These are phyloP conservation scores for Phytophthora hibernalis DNA, from an alignment of 352 stramenopile genomes.

Conservation along the genomic window DNA sequence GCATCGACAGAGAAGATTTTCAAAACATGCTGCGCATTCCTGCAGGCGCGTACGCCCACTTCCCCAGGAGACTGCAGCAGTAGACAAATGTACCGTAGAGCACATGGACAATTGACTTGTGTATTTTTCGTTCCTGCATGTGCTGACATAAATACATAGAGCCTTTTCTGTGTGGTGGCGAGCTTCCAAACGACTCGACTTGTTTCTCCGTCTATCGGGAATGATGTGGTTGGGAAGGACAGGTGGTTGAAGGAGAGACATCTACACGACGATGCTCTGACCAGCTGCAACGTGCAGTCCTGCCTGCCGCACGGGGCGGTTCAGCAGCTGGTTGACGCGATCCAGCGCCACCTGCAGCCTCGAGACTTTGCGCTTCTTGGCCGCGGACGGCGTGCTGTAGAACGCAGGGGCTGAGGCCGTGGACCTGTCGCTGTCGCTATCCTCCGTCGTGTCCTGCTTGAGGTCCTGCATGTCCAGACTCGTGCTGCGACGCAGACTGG, in stretches of 20 bases:
- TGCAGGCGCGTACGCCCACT: slow-evolving; percentile 55
- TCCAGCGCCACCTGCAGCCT: slow-evolving; percentile 69
- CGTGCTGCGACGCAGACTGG: slow-evolving; percentile 26
- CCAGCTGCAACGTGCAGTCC: slow-evolving; percentile 63
- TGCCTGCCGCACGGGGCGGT: slow-evolving; percentile 75
- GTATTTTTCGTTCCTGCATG: slow-evolving; percentile 28
- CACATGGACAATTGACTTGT: slow-evolving; percentile 28
- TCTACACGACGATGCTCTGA: slow-evolving; percentile 81
- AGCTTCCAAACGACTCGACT: slow-evolving; percentile 38
- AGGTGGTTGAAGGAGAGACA: slow-evolving; percentile 18
- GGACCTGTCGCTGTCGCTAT: slow-evolving; percentile 30
- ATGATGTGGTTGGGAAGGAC: not conserved
- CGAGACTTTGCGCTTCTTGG: slow-evolving; percentile 75
- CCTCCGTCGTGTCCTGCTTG: slow-evolving; percentile 34
- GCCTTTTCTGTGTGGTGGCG: slow-evolving; percentile 23
- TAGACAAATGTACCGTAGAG: not conserved
- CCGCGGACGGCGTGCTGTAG: slow-evolving; percentile 44
- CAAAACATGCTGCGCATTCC: slow-evolving; percentile 59
- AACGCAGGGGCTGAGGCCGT: slow-evolving; percentile 31
- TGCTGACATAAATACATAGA: slow-evolving; percentile 41
- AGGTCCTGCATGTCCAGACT: slow-evolving; percentile 34
- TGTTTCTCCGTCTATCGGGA: slow-evolving; percentile 34
- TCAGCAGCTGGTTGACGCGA: slow-evolving; percentile 77
- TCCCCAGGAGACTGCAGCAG: slow-evolving; percentile 45
- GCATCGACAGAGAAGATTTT: slow-evolving; percentile 57